phyloP scores from a whole-genome alignment of 371 early-diverging fungal species.

The Zychaea mexicana region DNA sequence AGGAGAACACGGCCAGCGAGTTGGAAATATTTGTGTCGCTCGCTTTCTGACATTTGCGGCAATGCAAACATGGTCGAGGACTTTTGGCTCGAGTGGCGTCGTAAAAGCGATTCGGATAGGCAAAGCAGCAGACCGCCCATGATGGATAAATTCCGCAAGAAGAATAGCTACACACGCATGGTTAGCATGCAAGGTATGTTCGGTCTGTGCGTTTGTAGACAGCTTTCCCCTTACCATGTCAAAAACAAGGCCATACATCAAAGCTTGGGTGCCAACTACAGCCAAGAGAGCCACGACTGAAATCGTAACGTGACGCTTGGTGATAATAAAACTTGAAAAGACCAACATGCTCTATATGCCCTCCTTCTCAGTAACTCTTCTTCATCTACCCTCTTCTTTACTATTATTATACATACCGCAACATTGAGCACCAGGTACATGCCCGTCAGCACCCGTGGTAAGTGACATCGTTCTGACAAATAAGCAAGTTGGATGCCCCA shows the following conservation, averaged over 20 bases:
- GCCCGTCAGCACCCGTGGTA: conserved; percentile 14
- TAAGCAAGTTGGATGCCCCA: conserved; percentile 32
- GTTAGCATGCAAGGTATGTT: neutral
- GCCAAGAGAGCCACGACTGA: conserved; percentile 75
- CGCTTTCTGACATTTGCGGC: conserved; percentile 77
- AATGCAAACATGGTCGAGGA: conserved; percentile 69
- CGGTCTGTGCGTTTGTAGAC: neutral
- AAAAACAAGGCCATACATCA: conserved; percentile 91
- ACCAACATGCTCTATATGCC: conserved; percentile 66
- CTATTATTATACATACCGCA: conserved; percentile 31
- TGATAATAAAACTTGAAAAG: conserved; percentile 78
- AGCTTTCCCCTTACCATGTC: conserved; percentile 58
- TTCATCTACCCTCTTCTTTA: neutral
- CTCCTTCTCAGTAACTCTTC: neutral
- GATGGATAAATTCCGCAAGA: conserved; percentile 88
- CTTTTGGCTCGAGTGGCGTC: conserved; percentile 27
- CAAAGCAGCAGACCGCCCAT: conserved; percentile 90
- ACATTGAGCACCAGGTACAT: conserved; percentile 62
- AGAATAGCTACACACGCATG: conserved; percentile 57
- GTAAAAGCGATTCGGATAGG: conserved; percentile 67
- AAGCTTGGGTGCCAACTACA: conserved; percentile 78
- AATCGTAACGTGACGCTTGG: conserved; percentile 69
- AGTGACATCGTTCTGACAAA: conserved; percentile 22
- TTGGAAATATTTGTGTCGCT: conserved; percentile 81
- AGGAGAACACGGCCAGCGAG: conserved; percentile 89